These are phyloP conservation scores for Gymnopilus junonius DNA, from an alignment of 768 basidiomycete species.

Conservation along the genomic window DNA sequence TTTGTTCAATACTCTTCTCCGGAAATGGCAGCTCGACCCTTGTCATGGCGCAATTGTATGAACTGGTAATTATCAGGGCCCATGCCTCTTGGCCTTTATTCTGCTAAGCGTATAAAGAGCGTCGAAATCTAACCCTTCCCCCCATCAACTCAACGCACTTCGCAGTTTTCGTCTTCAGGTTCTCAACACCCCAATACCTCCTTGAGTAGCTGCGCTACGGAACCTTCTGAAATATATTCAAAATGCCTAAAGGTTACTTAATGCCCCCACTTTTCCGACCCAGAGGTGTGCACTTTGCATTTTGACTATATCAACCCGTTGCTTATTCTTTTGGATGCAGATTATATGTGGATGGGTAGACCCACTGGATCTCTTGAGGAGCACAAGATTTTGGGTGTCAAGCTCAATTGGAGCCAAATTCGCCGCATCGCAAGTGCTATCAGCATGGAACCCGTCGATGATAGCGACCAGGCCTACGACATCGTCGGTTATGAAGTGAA, in stretches of 20 bases:
- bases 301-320: neutral
- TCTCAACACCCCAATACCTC: neutral
- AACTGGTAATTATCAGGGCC: neutral
- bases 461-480: conserved; percentile 1
- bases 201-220: neutral
- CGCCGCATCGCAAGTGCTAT: neutral
- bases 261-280: neutral
- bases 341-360: neutral
- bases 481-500: neutral
- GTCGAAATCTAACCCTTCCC: neutral
- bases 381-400: neutral
- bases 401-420: conserved; percentile 1
- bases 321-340: neutral
- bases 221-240: too few species aligned
- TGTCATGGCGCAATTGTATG: neutral
- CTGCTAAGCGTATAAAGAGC: neutral
- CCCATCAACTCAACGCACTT: neutral
- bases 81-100: neutral
- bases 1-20: neutral
- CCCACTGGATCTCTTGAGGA: too few species aligned
- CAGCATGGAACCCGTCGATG: neutral
- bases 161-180: neutral
- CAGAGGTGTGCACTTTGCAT: neutral
- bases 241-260: neutral
- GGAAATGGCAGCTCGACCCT: neutral